phyloP scores from a whole-genome alignment of 495 filamentous ascomycete genomes.

The Neurospora discreta region DNA sequence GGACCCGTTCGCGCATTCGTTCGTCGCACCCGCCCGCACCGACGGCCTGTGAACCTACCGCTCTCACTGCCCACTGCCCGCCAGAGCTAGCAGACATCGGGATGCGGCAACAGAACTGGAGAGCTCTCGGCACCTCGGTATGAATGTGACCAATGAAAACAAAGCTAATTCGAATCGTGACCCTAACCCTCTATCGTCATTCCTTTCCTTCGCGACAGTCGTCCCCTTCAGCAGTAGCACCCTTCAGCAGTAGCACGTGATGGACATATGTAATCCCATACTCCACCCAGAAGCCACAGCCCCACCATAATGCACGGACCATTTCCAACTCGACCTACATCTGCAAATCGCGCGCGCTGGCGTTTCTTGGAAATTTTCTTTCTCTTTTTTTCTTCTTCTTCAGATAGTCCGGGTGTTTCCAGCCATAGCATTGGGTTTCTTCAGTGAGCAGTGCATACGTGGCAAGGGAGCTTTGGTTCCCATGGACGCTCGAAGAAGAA shows the following conservation, averaged over 20 bases:
- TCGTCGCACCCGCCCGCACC: background rate
- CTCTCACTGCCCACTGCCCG: background rate
- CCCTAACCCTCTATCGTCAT: constrained; percentile 3
- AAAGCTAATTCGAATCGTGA: constrained; percentile 15
- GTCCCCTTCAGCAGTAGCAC: background rate
- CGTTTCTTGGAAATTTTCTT: constrained; percentile 10
- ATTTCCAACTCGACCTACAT: background rate
- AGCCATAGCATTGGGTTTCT: constrained; percentile 25
- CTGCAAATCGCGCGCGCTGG: background rate
- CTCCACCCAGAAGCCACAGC: background rate
- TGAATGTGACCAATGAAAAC: constrained; percentile 18
- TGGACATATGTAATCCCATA: no score
- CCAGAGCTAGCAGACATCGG: background rate
- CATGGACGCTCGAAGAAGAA: constrained; percentile 33
- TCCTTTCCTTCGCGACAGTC: background rate
- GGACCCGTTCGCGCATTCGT: background rate
- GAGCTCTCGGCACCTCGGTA: constrained; percentile 22
- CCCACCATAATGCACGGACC: background rate
- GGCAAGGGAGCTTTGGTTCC: constrained; percentile 29
- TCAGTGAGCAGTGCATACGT: constrained; percentile 24
- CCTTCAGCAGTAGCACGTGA: background rate
- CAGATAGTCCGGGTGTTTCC: constrained; percentile 39
- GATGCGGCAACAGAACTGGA: background rate
- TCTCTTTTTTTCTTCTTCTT: constrained; percentile 22
- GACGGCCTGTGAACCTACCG: background rate